Percentiles rank a stretch among this genome's conserved stretches.
These are phyloP conservation scores for Leishmania tarentolae DNA, from an alignment of 208 protist species.

Conservation along the genomic window DNA sequence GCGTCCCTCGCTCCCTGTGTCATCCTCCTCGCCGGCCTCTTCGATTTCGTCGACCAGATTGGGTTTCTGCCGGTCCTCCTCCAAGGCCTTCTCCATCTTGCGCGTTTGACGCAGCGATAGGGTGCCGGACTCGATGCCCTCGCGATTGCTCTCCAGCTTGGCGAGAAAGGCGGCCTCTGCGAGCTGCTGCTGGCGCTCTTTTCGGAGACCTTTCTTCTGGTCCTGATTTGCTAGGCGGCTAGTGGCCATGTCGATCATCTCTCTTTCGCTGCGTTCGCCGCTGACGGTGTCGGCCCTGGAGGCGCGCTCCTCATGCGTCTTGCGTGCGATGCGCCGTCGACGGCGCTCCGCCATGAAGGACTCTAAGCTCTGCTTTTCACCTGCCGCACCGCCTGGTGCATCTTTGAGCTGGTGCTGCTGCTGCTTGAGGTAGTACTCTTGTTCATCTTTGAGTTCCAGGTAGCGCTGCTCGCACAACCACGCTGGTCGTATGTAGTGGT, in stretches of 20 bases:
- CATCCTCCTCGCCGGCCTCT: slow-evolving; percentile 36
- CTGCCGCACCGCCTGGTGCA: slow-evolving; percentile 1
- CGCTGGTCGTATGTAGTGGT: slow-evolving; percentile 95
- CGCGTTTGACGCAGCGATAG: slow-evolving; percentile 67
- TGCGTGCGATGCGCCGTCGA: slow-evolving; percentile 53
- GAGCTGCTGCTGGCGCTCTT: slow-evolving; percentile 98
- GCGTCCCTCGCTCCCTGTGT: slow-evolving; percentile 1
- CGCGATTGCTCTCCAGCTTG: slow-evolving; percentile 97
- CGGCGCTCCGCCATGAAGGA: slow-evolving; percentile 77
- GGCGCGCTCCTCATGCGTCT: slow-evolving; percentile 96
- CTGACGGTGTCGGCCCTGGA: slow-evolving; percentile 97
- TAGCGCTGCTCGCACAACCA: slow-evolving; percentile 99
- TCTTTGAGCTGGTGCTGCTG: slow-evolving; percentile 27
- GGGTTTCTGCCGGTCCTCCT: slow-evolving; percentile 60
- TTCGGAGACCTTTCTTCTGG: slow-evolving; percentile 99
- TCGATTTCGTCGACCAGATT: slow-evolving; percentile 26
- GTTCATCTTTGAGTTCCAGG: slow-evolving; percentile 94
- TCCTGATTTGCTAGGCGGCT: slow-evolving; percentile 99
- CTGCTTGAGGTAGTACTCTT: slow-evolving; percentile 73
- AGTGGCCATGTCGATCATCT: slow-evolving; percentile 98
- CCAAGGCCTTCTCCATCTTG: slow-evolving; percentile 71
- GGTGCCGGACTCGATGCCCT: slow-evolving; percentile 97
- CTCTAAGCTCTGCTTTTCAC: slow-evolving; percentile 51
- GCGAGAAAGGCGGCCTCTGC: slow-evolving; percentile 97
- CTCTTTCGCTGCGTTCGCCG: slow-evolving; percentile 98